Percentiles rank a stretch among this genome's conserved stretches.
These are phyloP conservation scores for Cylindricascospora bacillispora DNA, from an alignment of 1,139 yeast species.

Conservation along the genomic window DNA sequence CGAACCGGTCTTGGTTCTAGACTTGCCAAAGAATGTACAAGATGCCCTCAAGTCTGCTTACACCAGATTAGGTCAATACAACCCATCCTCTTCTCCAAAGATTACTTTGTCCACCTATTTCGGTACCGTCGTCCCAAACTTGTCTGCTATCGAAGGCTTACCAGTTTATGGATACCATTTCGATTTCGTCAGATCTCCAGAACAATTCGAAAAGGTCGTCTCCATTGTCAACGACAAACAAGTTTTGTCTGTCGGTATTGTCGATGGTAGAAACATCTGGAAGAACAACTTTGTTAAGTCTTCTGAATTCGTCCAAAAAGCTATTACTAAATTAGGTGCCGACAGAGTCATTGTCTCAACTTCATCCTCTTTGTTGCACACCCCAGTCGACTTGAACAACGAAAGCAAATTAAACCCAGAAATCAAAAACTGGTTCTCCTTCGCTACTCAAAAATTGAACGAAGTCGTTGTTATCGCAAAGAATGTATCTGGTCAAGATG, in stretches of 20 bases:
- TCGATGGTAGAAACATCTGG: conserved; percentile 99
- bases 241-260: conserved; percentile 87
- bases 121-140: conserved; percentile 97
- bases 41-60: conserved; percentile 80
- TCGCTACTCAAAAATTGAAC: conserved; percentile 87
- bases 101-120: conserved; percentile 82
- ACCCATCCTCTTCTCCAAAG: conserved; percentile 59
- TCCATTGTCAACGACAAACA: conserved; percentile 54
- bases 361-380: conserved; percentile 93
- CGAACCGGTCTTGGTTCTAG: conserved; percentile 93
- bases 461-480: conserved; percentile 90
- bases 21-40: conserved; percentile 74
- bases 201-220: conserved; percentile 79
- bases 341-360: conserved; percentile 88
- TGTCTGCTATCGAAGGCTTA: conserved; percentile 72
- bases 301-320: conserved; percentile 65
- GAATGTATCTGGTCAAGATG: conserved; percentile 73
- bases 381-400: conserved; percentile 89
- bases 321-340: conserved; percentile 71
- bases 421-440: conserved; percentile 96
- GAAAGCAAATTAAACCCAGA: conserved; percentile 84
- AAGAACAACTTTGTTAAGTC: conserved; percentile 89
- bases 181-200: conserved; percentile 93
- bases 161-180: conserved; percentile 95
- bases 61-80: conserved; percentile 27